A percentile compares a stretch with the other conserved stretches of the same genome.
Conservation (phyloP, 768 basidiomycete genomes). For the Hygrophorus pudorinus region DNA sequence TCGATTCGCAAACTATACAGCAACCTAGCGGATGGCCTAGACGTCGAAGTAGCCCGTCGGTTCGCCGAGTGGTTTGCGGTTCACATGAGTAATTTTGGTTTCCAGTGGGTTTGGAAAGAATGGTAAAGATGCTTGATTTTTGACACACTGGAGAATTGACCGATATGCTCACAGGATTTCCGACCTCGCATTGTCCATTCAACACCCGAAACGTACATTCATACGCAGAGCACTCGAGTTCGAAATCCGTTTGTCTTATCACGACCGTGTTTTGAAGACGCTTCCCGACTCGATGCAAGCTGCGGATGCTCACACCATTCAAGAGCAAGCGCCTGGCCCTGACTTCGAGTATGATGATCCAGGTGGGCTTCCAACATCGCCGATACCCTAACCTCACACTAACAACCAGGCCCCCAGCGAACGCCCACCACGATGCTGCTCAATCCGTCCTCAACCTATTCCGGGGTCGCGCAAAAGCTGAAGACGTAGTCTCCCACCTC, state of each 20-base stretch:
- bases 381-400: background rate
- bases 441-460: slow-evolving; percentile 70
- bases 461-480: slow-evolving; percentile 69
- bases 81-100: slow-evolving; percentile 97
- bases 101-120: slow-evolving; percentile 99
- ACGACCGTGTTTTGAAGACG: slow-evolving; percentile 84
- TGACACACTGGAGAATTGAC: background rate
- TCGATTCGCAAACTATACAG: slow-evolving; percentile 83
- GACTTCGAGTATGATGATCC: slow-evolving; percentile 79
- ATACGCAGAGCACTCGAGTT: slow-evolving; percentile 80
- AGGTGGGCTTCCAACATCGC: slow-evolving; percentile 24
- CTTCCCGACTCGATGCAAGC: slow-evolving; percentile 75
- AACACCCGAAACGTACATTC: slow-evolving; percentile 85
- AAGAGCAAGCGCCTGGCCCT: slow-evolving; percentile 66
- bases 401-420: slow-evolving; percentile 31
- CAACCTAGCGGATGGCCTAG: slow-evolving; percentile 74
- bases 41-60: slow-evolving; percentile 71
- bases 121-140: slow-evolving; percentile 48
- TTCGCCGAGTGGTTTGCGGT: slow-evolving; percentile 93
- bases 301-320: slow-evolving; percentile 51
- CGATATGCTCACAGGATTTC: slow-evolving; percentile 51
- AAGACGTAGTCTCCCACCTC: slow-evolving; percentile 70
- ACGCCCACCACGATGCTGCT: slow-evolving; percentile 73
- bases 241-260: slow-evolving; percentile 87
- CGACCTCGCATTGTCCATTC: slow-evolving; percentile 60